Conservation (phyloP, 352 stramenopile species). For the Peronospora farinosa region DNA sequence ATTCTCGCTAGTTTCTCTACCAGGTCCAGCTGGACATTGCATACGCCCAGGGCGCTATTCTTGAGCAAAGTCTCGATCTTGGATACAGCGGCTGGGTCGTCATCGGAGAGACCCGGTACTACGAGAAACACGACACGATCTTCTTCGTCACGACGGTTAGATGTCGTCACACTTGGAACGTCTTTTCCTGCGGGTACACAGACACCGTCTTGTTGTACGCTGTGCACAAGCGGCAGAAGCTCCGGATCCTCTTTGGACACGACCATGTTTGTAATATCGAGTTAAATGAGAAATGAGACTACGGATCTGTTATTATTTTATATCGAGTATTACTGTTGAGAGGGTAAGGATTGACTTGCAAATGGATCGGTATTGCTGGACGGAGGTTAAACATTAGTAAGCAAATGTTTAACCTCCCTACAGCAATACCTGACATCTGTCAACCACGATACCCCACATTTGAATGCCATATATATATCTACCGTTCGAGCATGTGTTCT, state of each 20-base stretch:
- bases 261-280: conserved; percentile 17
- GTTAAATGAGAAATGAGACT: conserved; percentile 25
- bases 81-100: conserved; percentile 16
- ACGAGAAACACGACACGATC: conserved; percentile 71
- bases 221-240: conserved; percentile 25
- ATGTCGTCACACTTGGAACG: conserved; percentile 67
- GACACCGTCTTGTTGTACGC: conserved; percentile 24
- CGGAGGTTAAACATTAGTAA: too few relatives aligned
- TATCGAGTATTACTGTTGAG: too few relatives aligned
- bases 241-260: conserved; percentile 20
- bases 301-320: too few relatives aligned
- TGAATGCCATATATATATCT: too few relatives aligned
- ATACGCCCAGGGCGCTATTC: conserved; percentile 30
- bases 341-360: too few relatives aligned
- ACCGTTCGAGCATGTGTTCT: too few relatives aligned
- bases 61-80: conserved; percentile 37
- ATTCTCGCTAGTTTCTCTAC: conserved; percentile 65
- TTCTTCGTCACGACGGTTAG: conserved; percentile 40
- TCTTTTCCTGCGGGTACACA: conserved; percentile 62
- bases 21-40: conserved; percentile 49
- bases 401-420: too few relatives aligned
- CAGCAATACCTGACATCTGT: too few relatives aligned
- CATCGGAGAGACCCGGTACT: conserved; percentile 38
- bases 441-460: too few relatives aligned
- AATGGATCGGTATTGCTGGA: too few relatives aligned